Percentiles rank a stretch among this genome's conserved stretches.
Conservation (phyloP, 1,284 basidiomycete species). For the Bondarzewia mesenterica region DNA sequence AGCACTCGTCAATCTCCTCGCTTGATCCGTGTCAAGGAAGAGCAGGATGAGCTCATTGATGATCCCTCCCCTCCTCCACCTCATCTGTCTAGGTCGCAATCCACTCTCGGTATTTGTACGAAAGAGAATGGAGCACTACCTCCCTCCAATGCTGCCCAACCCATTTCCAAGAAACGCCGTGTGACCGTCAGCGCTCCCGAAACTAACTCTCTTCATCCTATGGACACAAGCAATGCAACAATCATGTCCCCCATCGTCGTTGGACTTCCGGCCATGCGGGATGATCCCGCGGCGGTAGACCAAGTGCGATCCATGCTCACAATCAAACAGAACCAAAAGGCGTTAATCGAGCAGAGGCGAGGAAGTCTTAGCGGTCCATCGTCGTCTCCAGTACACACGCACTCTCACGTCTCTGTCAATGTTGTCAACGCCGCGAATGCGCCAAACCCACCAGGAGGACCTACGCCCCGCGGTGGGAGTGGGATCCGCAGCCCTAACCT, state of each 20-base stretch:
- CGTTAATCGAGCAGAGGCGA: slow-evolving; percentile 58
- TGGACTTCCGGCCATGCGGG: slow-evolving; percentile 50
- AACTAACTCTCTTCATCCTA: slow-evolving; percentile 13
- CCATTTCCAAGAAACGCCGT: slow-evolving; percentile 63
- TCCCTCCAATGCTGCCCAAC: slow-evolving; percentile 34
- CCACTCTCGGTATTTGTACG: slow-evolving; percentile 7
- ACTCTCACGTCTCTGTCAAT: slow-evolving; percentile 8
- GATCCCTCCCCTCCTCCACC: slow-evolving; percentile 21
- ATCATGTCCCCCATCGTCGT: slow-evolving; percentile 61
- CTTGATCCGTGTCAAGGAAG: slow-evolving; percentile 49
- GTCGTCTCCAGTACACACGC: slow-evolving; percentile 8
- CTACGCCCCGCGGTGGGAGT: slow-evolving; percentile 10
- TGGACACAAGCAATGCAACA: slow-evolving; percentile 18
- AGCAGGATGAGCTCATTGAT: slow-evolving; percentile 44
- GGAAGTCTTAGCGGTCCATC: slow-evolving; percentile 41
- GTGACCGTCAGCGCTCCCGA: slow-evolving; percentile 59
- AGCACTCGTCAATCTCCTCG: slow-evolving; percentile 36
- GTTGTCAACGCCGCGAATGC: slow-evolving; percentile 12
- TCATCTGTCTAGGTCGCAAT: slow-evolving; percentile 10
- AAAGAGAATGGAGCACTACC: slow-evolving; percentile 22
- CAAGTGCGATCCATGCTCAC: slow-evolving; percentile 54
- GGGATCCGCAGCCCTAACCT: slow-evolving; percentile 29
- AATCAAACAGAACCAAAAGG: slow-evolving; percentile 63
- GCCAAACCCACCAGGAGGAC: slow-evolving; percentile 3
- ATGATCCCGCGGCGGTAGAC: slow-evolving; percentile 50